These are phyloP conservation scores for Phaeomoniella chlamydospora DNA, from an alignment of 2,329 filamentous ascomycete species.

Conservation along the genomic window DNA sequence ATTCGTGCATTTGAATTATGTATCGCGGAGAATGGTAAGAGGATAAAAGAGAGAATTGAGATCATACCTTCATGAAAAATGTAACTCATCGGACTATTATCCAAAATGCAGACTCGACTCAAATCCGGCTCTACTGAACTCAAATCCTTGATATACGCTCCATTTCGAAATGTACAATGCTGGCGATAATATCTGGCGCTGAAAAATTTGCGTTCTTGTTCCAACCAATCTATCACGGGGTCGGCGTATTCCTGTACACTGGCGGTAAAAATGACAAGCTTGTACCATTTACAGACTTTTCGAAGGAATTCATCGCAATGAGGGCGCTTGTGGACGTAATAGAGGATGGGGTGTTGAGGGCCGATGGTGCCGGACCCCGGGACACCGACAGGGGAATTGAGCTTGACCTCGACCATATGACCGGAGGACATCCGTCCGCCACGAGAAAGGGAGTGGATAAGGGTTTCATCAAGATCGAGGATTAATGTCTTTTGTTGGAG, in stretches of 20 bases:
- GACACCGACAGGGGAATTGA: conserved; percentile 57
- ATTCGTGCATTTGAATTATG: background rate
- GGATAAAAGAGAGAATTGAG: too few species aligned
- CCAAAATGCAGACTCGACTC: conserved; percentile 96
- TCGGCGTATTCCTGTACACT: conserved; percentile 98
- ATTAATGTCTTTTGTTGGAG: conserved; percentile 78
- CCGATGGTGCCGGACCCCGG: conserved; percentile 48
- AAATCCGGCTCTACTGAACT: conserved; percentile 92
- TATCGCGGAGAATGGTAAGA: too few species aligned
- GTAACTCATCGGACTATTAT: conserved; percentile 96
- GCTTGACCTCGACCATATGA: conserved; percentile 96
- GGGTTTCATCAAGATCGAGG: conserved; percentile 86
- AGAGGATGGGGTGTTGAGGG: conserved; percentile 88
- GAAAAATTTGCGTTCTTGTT: conserved; percentile 94
- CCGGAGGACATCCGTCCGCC: conserved; percentile 90
- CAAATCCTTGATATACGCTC: conserved; percentile 95
- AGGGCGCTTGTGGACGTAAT: conserved; percentile 96
- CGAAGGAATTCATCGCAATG: conserved; percentile 94
- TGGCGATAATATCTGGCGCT: conserved; percentile 87
- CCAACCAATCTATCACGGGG: conserved; percentile 96
- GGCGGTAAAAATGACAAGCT: conserved; percentile 89
- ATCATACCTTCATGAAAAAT: conserved; percentile 91
- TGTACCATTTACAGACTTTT: conserved; percentile 96
- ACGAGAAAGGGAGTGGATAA: conserved; percentile 97
- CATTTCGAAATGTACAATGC: conserved; percentile 90